These are phyloP conservation scores for Aegle marmelos DNA, from an alignment of 345 rosid genomes.

Conservation along the genomic window DNA sequence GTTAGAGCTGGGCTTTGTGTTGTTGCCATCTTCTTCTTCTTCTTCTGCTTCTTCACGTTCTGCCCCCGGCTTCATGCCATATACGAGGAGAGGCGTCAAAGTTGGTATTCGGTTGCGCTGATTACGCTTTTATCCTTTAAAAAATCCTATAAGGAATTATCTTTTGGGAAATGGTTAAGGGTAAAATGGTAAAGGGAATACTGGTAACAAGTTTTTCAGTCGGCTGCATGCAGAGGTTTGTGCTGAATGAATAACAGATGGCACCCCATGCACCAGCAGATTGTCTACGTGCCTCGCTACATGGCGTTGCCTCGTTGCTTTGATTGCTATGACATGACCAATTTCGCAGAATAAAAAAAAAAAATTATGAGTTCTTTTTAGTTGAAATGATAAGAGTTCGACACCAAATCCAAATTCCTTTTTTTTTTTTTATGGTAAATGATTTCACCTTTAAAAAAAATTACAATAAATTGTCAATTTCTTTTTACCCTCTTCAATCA, in stretches of 20 bases:
- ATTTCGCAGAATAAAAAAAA: background rate
- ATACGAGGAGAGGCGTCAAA: background rate
- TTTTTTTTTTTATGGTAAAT: too few species aligned
- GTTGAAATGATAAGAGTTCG: too few species aligned
- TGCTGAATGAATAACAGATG: background rate
- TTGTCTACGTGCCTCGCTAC: background rate
- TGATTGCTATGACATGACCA: background rate
- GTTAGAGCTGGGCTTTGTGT: background rate
- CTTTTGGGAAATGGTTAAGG: background rate
- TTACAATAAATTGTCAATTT: too few species aligned
- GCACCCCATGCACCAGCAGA: background rate
- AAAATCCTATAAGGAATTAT: too few species aligned
- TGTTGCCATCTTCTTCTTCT: constrained; percentile 2
- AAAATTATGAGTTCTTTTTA: too few species aligned
- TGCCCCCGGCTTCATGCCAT: background rate
- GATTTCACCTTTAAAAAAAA: too few species aligned
- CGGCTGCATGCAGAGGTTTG: background rate
- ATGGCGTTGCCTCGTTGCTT: background rate
- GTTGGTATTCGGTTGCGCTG: background rate
- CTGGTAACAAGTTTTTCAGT: too few species aligned
- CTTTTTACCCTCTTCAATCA: too few species aligned
- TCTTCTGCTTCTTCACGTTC: background rate
- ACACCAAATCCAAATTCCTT: too few species aligned
- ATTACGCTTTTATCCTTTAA: background rate
- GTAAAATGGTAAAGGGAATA: background rate